Evolutionary conservation across 306 rosid species (phyloP), one percentile per base, ranked within the genome.

Genomic region (Quercus engelmannii): DNA sequence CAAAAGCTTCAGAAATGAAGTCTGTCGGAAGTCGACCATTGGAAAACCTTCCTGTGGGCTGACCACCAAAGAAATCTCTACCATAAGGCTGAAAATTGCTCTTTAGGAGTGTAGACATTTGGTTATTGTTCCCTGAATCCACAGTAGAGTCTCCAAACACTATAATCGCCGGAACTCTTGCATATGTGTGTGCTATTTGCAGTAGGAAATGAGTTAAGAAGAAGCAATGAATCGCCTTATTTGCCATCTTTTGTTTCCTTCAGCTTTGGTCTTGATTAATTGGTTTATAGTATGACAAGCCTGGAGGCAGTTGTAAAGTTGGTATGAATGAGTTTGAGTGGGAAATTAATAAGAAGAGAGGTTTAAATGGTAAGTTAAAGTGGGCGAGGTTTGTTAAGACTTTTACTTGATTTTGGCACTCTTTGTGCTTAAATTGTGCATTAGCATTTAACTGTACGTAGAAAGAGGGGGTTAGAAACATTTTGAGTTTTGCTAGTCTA

Each of bases 101-200:
- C 85, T 79, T 90, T 25, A 90, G 17, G 68, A 81, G 1, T 19
- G 94, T 90, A 0, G 89, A 78, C 12, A 90, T 83, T 23, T 86
- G 80, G 80, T 86, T 84, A 78, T 90, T 90, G 89, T 90, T 90
- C 8, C 94, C 94, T 17, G 94, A 72, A 83, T 90, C 93, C 49
- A 90, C 91, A 4, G 91, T 55, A 4, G 91, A 87, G 80, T 90
- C 93, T 76, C 91, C 93, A 76, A 88, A 88, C 75, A 90, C 93
- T 5, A 90, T 74, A 5, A 87, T 78, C 1, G 87, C 90, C 1
- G 87, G 86, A 76, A 90, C 86, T 62, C 55, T 84, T 38, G 78
- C 75, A 55, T 64, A 12, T 28, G 54, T 43, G 55, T 19, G 75
- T 4, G 61, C 68, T 12, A 69, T 21, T 64, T 80, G 81, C 26